Percentiles rank a stretch among this genome's conserved stretches.
Evolutionary conservation across 2,329 filamentous ascomycete species (phyloP).

Genomic region (Cladosporium sp.): DNA sequence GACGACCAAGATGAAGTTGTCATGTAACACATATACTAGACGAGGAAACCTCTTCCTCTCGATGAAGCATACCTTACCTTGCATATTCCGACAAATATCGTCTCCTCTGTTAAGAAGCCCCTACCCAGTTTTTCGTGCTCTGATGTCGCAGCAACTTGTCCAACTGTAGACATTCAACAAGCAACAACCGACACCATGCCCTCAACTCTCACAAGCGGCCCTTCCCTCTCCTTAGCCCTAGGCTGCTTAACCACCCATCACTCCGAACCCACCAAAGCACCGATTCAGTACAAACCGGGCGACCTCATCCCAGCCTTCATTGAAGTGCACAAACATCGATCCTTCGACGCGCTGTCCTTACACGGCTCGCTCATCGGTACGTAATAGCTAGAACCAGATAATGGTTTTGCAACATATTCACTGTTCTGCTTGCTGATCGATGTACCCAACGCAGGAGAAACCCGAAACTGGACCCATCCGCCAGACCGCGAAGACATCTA

Average conservation of each 20-base stretch:
- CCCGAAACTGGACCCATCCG: slow-evolving; percentile 2
- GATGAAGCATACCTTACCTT: no score
- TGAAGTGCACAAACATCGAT: slow-evolving; percentile 6
- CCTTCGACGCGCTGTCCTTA: slow-evolving; percentile 6
- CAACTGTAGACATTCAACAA: no score
- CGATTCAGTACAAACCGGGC: background rate
- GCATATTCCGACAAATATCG: no score
- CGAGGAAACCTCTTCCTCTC: background rate
- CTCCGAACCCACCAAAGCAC: background rate
- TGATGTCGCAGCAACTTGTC: no score
- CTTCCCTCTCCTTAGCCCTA: background rate
- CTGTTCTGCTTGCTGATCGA: background rate
- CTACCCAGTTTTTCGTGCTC: no score
- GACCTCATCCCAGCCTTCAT: slow-evolving; percentile 15
- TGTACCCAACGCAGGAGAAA: background rate
- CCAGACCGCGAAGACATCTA: background rate
- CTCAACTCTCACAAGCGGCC: background rate
- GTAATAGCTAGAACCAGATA: no score
- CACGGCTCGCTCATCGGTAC: slow-evolving; percentile 9
- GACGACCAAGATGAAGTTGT: background rate
- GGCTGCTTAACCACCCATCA: slow-evolving; percentile 45
- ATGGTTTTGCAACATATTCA: no score
- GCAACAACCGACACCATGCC: background rate
- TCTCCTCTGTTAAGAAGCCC: no score
- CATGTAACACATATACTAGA: background rate